phyloP scores from a whole-genome alignment of 441 rosid species.

The Erysimum cheiri region DNA sequence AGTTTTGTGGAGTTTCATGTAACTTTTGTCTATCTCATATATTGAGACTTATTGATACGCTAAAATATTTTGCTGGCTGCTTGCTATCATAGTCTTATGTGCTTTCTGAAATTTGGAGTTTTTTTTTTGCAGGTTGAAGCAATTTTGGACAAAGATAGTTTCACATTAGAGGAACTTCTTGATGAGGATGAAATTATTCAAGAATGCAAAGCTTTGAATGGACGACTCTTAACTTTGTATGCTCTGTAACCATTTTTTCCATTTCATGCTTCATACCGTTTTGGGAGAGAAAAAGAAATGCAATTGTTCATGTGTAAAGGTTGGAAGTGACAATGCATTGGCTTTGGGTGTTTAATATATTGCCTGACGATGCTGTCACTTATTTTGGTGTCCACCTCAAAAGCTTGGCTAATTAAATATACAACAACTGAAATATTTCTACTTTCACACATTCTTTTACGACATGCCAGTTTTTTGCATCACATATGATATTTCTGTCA shows the following conservation, averaged over 20 bases:
- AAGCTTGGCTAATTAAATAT: background rate
- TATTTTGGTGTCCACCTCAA: conserved; percentile 13
- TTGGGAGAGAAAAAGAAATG: conserved; percentile 14
- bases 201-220: conserved; percentile 94
- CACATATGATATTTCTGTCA: conserved; percentile 4
- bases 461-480: conserved; percentile 15
- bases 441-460: background rate
- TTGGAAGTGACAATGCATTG: conserved; percentile 12
- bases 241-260: conserved; percentile 18
- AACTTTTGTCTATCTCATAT: conserved; percentile 1
- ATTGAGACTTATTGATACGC: background rate
- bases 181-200: conserved; percentile 98
- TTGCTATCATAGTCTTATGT: conserved; percentile 8
- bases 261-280: conserved; percentile 24
- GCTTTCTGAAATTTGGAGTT: conserved; percentile 13
- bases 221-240: conserved; percentile 91
- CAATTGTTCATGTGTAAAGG: background rate
- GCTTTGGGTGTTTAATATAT: conserved; percentile 11
- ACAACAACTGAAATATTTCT: background rate
- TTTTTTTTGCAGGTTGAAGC: conserved; percentile 75
- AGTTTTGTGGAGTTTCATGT: conserved; percentile 11
- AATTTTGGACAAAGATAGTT: conserved; percentile 85
- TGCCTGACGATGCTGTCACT: conserved; percentile 16
- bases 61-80: conserved; percentile 15
- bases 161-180: conserved; percentile 91